These are phyloP conservation scores for Thermothelomyces thermophilus DNA, from an alignment of 2,329 filamentous ascomycete genomes.

Conservation along the genomic window DNA sequence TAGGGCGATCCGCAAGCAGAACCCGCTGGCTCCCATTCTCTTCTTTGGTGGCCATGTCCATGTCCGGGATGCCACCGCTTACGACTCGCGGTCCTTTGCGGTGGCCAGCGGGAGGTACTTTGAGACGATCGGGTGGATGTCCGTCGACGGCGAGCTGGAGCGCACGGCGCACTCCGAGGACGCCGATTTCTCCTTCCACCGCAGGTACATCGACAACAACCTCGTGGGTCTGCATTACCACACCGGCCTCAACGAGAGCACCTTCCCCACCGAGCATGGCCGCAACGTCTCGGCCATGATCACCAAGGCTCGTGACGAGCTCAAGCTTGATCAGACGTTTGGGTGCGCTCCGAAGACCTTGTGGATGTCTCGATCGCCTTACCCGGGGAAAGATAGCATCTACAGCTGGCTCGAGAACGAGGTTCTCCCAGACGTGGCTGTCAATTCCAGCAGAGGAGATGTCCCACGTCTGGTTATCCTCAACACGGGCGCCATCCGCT, in stretches of 20 bases:
- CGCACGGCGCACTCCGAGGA: slow-evolving; percentile 28
- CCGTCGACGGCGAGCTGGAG: slow-evolving; percentile 58
- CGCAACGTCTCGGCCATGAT: slow-evolving; percentile 66
- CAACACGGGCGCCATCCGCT: slow-evolving; percentile 88
- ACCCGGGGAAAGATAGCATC: slow-evolving; percentile 67
- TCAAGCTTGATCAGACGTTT: slow-evolving; percentile 65
- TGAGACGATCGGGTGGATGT: slow-evolving; percentile 93
- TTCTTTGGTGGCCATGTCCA: slow-evolving; percentile 91
- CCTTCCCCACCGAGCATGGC: slow-evolving; percentile 71
- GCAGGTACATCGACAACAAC: slow-evolving; percentile 92
- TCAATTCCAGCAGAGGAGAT: slow-evolving; percentile 50
- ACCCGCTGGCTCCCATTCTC: slow-evolving; percentile 78
- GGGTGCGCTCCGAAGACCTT: slow-evolving; percentile 78
- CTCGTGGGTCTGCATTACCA: slow-evolving; percentile 78
- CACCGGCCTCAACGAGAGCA: slow-evolving; percentile 61
- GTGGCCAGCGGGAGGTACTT: slow-evolving; percentile 87
- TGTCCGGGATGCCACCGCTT: slow-evolving; percentile 75
- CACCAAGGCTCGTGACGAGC: slow-evolving; percentile 56
- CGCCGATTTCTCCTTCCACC: slow-evolving; percentile 52
- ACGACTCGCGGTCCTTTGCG: slow-evolving; percentile 70
- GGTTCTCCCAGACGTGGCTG: slow-evolving; percentile 63
- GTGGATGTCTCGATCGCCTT: slow-evolving; percentile 76
- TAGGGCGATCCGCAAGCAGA: slow-evolving; percentile 66
- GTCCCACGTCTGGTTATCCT: slow-evolving; percentile 65
- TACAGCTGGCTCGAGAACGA: slow-evolving; percentile 73